Evolutionary conservation across 2,329 filamentous ascomycete species (phyloP).

Genomic region (Beauveria scarabaeidicola): DNA sequence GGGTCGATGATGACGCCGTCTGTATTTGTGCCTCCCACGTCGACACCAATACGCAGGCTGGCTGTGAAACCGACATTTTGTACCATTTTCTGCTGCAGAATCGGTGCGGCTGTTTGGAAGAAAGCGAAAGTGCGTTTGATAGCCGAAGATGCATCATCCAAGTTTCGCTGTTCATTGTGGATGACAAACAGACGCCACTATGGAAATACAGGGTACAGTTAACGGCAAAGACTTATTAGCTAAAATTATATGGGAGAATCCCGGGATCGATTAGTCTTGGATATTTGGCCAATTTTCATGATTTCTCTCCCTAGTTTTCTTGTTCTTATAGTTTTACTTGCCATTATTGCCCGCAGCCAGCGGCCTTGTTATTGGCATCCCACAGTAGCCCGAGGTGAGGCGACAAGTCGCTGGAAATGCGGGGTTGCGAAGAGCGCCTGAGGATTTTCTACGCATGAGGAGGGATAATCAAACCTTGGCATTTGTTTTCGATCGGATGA

Average conservation of each 20-base stretch:
- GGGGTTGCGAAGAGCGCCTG: background rate
- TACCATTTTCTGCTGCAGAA: background rate
- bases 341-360: too few relatives aligned
- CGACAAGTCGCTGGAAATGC: background rate
- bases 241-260: too few relatives aligned
- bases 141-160: background rate
- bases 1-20: conserved; percentile 44
- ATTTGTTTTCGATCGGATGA: too few relatives aligned
- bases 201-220: background rate
- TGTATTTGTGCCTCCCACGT: conserved; percentile 45
- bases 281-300: too few relatives aligned
- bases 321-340: too few relatives aligned
- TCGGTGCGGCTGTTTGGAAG: background rate
- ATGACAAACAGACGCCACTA: background rate
- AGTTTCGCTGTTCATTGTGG: background rate
- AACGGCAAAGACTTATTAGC: too few relatives aligned
- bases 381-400: background rate
- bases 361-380: too few relatives aligned
- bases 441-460: too few relatives aligned
- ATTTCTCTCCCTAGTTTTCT: too few relatives aligned
- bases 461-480: too few relatives aligned
- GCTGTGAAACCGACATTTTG: background rate
- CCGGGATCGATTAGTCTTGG: too few relatives aligned
- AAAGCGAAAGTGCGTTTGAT: background rate
- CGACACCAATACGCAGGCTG: conserved; percentile 34